Conservation (phyloP, 192 early-diverging fungal species). For the Backusella australiensis region DNA sequence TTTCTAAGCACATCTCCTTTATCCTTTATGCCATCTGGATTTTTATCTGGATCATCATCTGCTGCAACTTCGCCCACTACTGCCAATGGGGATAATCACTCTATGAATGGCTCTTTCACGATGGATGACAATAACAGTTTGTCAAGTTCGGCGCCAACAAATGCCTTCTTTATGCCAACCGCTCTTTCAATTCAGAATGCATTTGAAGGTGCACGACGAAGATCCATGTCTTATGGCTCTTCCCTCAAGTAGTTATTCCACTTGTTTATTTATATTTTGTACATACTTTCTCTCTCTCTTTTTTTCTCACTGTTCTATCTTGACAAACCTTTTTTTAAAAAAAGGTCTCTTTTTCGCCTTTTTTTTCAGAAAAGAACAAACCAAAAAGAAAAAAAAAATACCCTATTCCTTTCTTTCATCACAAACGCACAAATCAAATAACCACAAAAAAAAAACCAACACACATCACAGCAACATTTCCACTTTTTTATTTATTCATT, state of each 20-base stretch:
- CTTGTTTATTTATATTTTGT: not conserved
- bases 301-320: not conserved
- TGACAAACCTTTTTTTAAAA: not conserved
- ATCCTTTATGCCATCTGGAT: slow-evolving; percentile 13
- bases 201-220: slow-evolving; percentile 35
- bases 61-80: slow-evolving; percentile 9
- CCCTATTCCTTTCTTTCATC: not conserved
- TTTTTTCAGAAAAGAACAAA: not conserved
- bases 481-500: not conserved
- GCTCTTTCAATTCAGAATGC: slow-evolving; percentile 36
- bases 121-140: not conserved
- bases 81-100: not conserved
- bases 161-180: slow-evolving; percentile 33
- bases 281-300: not conserved
- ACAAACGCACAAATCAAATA: not conserved
- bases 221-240: slow-evolving; percentile 36
- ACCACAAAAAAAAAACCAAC: not conserved
- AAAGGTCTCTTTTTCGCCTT: not conserved
- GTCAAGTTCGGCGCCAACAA: slow-evolving; percentile 7
- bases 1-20: slow-evolving; percentile 9
- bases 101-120: not conserved
- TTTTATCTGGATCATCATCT: slow-evolving; percentile 16
- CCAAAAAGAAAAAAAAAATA: not conserved
- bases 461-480: not conserved
- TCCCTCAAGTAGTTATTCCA: not conserved